phyloP scores from a whole-genome alignment of 495 filamentous ascomycete genomes.

The Xylaria intraflava region DNA sequence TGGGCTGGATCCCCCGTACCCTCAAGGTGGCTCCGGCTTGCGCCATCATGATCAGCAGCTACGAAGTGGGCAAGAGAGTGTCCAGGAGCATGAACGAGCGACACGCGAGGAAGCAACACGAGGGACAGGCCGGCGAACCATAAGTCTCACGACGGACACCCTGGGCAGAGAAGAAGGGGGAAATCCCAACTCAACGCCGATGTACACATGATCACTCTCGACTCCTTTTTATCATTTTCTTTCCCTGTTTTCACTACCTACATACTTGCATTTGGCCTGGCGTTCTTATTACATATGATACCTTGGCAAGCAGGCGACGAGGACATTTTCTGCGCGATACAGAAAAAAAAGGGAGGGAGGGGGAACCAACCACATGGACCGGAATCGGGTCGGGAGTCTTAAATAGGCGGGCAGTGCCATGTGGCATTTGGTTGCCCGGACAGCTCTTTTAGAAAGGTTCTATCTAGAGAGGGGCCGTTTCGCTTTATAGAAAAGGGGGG shows the following conservation, averaged over 20 bases:
- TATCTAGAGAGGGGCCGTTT: background rate
- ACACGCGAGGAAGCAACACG: conserved; percentile 19
- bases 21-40: conserved; percentile 94
- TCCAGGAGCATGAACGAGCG: conserved; percentile 74
- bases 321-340: background rate
- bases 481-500: background rate
- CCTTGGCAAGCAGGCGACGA: conserved; percentile 3
- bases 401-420: too few relatives aligned
- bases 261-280: conserved; percentile 13
- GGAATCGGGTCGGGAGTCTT: background rate
- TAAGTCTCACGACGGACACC: conserved; percentile 1
- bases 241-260: conserved; percentile 3
- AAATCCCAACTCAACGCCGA: background rate
- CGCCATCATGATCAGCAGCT: conserved; percentile 99
- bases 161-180: background rate
- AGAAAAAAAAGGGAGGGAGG: background rate
- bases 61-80: conserved; percentile 90
- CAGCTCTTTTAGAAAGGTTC: conserved; percentile 2
- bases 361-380: background rate
- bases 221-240: conserved; percentile 6
- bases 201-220: conserved; percentile 1
- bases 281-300: conserved; percentile 16
- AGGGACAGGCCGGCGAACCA: conserved; percentile 2
- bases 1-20: conserved; percentile 82
- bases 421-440: too few relatives aligned